phyloP scores from a whole-genome alignment of 257 asterid species.

The Mentha longifolia region DNA sequence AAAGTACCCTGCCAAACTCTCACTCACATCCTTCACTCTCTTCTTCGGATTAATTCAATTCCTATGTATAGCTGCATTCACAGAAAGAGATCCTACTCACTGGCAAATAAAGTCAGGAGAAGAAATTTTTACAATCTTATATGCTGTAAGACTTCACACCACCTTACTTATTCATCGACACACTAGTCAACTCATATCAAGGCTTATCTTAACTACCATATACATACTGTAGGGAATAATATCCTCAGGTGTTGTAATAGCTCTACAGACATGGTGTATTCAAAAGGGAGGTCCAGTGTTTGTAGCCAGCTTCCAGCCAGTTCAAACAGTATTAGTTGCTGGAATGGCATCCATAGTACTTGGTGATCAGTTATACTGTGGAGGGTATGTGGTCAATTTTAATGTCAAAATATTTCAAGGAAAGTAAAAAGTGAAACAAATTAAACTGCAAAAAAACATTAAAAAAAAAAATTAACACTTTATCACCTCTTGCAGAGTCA shows the following conservation, averaged over 20 bases:
- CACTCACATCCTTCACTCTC: slow-evolving; percentile 83
- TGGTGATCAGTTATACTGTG: slow-evolving; percentile 72
- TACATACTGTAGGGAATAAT: slow-evolving; percentile 65
- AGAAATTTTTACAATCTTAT: slow-evolving; percentile 73
- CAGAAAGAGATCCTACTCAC: slow-evolving; percentile 63
- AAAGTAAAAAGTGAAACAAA: not conserved
- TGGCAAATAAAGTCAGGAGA: slow-evolving; percentile 76
- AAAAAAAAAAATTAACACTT: not conserved
- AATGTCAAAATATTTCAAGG: not conserved
- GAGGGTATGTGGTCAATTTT: slow-evolving; percentile 60
- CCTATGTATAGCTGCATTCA: slow-evolving; percentile 77
- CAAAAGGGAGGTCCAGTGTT: slow-evolving; percentile 94
- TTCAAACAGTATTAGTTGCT: slow-evolving; percentile 83
- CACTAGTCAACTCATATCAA: not conserved
- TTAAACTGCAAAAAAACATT: not conserved
- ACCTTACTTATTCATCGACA: slow-evolving; percentile 3
- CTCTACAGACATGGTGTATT: slow-evolving; percentile 90
- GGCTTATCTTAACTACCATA: slow-evolving; percentile 26
- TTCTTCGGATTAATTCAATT: slow-evolving; percentile 83
- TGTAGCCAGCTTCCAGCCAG: slow-evolving; percentile 89
- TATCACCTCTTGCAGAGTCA: slow-evolving; percentile 51
- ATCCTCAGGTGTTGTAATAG: slow-evolving; percentile 78
- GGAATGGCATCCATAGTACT: slow-evolving; percentile 75
- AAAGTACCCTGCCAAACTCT: slow-evolving; percentile 89
- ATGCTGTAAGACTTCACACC: slow-evolving; percentile 58